Evolutionary conservation across 2,329 filamentous ascomycete genomes (phyloP), one percentile per base, ranked within the genome.

Genomic region (Scytalidium sp.): DNA sequence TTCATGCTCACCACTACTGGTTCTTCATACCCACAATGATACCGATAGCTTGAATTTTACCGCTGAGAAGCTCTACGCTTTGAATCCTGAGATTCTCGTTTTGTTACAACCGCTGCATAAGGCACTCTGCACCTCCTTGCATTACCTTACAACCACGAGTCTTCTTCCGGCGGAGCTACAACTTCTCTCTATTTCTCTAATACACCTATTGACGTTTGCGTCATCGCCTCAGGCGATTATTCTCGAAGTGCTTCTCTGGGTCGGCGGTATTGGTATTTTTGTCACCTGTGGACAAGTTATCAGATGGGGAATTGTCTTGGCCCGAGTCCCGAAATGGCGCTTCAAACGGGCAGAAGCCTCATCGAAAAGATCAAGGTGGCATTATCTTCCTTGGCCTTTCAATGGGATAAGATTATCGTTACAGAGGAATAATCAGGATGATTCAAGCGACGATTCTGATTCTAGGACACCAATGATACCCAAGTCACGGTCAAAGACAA

Each of bases 311-410:
- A 87, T 97, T 47, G 80, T 86, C 21, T 73, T 99, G 53, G 92
- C 93, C 45, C 80, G 93, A 50, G 89, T 97, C 17, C 94, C 94
- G 2, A 90, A 84, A 60, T 97, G 93, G 90, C 88, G 92, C 41
- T 92, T 97, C 60, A 80, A 83, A 59, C 81, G 84, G 49, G 71
- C 76, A 22, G 53, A 40, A 43, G 47, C 47, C 21, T 22, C 45
- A 2, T 23, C 41, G 13, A 60, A 51, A 22, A 10, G 20, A 36
- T 7, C 13, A 5, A 36, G 11, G 4, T 10, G 32, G 8, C 17
- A 15, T 10, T 36, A 15, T 36, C 32, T n/a, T 15, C 17, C 17
- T 36, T 36, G 32, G 32, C 32, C 32, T 36, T 15, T 36, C 5
- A 36, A 36, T n/a, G 5, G 32, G 7, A n/a, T 36, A 36, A 36